These are phyloP conservation scores for Kodamaea plutei DNA, from an alignment of 1,139 yeast genomes.

Conservation along the genomic window DNA sequence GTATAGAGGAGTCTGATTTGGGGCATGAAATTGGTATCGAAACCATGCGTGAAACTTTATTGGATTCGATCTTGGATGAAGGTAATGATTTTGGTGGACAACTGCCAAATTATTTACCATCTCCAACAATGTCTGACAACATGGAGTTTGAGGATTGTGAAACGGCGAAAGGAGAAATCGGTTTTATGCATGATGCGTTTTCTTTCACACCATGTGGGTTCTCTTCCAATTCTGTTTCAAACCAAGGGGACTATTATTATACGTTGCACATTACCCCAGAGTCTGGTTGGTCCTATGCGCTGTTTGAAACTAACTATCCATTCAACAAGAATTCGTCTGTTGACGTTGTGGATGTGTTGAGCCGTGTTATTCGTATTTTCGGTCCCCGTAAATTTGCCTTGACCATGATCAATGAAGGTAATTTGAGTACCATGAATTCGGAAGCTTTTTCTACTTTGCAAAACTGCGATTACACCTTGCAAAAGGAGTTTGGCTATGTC, in stretches of 20 bases:
- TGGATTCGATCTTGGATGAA: slow-evolving; percentile 53
- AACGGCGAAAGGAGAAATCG: slow-evolving; percentile 5
- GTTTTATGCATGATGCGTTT: slow-evolving; percentile 73
- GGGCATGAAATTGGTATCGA: slow-evolving; percentile 75
- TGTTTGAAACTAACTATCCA: slow-evolving; percentile 85
- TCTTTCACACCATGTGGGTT: slow-evolving; percentile 96
- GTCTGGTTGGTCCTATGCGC: slow-evolving; percentile 90
- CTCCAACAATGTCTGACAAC: slow-evolving; percentile 32
- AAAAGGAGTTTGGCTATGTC: slow-evolving; percentile 47
- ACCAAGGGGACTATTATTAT: slow-evolving; percentile 61
- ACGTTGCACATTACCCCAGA: slow-evolving; percentile 96
- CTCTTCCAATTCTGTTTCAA: slow-evolving; percentile 75
- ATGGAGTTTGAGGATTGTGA: slow-evolving; percentile 19
- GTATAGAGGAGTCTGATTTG: slow-evolving; percentile 60
- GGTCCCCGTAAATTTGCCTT: slow-evolving; percentile 75
- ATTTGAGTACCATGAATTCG: slow-evolving; percentile 13
- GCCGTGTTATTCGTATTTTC: slow-evolving; percentile 60
- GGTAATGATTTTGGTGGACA: slow-evolving; percentile 18
- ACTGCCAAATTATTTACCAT: slow-evolving; percentile 26
- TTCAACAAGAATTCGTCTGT: slow-evolving; percentile 32
- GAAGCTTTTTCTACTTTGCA: slow-evolving; percentile 26
- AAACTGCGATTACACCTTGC: slow-evolving; percentile 27
- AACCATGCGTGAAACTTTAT: slow-evolving; percentile 58
- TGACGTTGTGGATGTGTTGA: slow-evolving; percentile 49
- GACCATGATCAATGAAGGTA: slow-evolving; percentile 51